A percentile compares a stretch with the other conserved stretches of the same genome.
phyloP scores from a whole-genome alignment of 345 rosid genomes.

The Noccaea caerulescens region DNA sequence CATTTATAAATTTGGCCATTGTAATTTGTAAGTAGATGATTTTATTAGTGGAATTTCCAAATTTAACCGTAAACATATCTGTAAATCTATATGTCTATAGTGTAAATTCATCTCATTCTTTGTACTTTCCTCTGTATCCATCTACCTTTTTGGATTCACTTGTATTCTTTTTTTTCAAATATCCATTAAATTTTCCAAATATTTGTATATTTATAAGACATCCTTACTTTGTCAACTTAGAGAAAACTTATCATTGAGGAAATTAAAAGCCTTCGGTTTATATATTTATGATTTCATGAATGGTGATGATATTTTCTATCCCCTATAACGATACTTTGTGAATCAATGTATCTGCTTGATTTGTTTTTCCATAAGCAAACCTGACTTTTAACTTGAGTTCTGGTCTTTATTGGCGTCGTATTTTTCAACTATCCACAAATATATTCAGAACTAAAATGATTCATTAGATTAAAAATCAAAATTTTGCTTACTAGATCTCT shows the following conservation, averaged over 20 bases:
- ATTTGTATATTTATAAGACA: neutral
- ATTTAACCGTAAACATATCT: neutral
- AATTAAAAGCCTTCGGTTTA: neutral
- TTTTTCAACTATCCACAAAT: neutral
- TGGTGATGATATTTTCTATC: no score
- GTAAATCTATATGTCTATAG: constrained; percentile 33
- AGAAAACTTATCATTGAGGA: neutral
- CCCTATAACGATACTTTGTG: no score
- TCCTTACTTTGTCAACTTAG: neutral
- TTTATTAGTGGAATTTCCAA: constrained; percentile 22
- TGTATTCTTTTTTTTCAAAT: neutral
- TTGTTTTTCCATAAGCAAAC: neutral
- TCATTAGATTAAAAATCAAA: neutral
- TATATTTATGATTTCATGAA: no score
- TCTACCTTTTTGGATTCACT: neutral
- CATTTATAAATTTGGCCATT: constrained; percentile 29
- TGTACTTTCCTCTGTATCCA: neutral
- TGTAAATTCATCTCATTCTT: constrained; percentile 30
- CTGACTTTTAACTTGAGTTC: neutral
- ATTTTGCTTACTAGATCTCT: neutral
- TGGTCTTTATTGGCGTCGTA: constrained; percentile 33
- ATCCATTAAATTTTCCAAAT: neutral
- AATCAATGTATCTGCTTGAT: neutral
- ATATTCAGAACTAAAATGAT: neutral
- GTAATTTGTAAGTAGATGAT: constrained; percentile 34